Evolutionary conservation across 495 filamentous ascomycete species (phyloP), one percentile per base, ranked within the genome.

Genomic region (Aspergillus conjunctus): DNA sequence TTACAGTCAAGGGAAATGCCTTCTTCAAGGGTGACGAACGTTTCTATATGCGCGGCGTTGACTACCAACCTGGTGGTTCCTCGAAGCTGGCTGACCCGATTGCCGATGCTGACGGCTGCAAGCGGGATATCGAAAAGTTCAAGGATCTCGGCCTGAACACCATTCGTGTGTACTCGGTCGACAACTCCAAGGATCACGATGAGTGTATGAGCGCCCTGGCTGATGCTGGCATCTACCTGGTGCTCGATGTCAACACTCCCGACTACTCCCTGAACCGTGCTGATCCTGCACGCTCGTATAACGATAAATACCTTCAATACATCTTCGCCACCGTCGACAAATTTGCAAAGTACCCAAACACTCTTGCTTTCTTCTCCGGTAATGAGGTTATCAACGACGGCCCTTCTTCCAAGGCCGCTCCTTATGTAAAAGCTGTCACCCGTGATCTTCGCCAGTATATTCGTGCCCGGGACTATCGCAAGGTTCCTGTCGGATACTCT

Each of bases 331-430:
- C 93, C 60, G 85, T 97, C 61, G 93, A 97, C 70, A 87, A 82
- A 55, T 97, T 98, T 68, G 80, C 83, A 65, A 87, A 89, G 67
- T 98, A 96, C 77, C 76, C 81, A 78, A 98, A 98, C 79, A 93
- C 89, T 12, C 79, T 97, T 49, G 89, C 91, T 51, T 97, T 97
- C 86, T 97, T 97, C 82, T 95, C 93, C 17, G 93, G 91, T 41
- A 97, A 98, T 72, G 93, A 98, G 77, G 92, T 96, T 63, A 92
- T 97, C 81, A 95, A 98, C 79, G 86, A 89, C 61, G 83, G 86
- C 60, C 79, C 81, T 6, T 93, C 89, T 3, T 92, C 91, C 51
- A 72, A 77, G 55, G 79, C 85, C 46, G 93, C 93, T 10, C 89
- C 91, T 15, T 93, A 91, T 68, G 90, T 98, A 75, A 97, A 98